Percentiles rank a stretch among this genome's conserved stretches.
Evolutionary conservation across 2,329 filamentous ascomycete species (phyloP).

Genomic region (Zymoseptoria tritici): DNA sequence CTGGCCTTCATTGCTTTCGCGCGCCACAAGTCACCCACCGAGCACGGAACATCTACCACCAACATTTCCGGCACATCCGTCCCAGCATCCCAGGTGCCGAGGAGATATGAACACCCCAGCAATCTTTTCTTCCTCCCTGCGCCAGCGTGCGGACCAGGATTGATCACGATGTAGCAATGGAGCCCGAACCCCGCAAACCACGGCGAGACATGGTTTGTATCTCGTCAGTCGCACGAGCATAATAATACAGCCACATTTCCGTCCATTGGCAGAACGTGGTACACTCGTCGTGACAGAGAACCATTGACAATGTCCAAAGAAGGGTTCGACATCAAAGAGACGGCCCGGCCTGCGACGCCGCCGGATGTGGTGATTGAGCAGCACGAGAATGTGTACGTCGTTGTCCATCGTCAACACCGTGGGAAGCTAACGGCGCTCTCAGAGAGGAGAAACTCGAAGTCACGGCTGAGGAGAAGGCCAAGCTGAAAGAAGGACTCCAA

Average conservation of each 20-base stretch:
- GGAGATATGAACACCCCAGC: not conserved
- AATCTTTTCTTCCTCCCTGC: not conserved
- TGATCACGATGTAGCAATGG: not conserved
- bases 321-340: not conserved
- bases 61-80: not conserved
- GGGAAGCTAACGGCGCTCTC: not conserved
- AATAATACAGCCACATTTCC: not conserved
- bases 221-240: not conserved
- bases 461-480: slow-evolving; percentile 3
- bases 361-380: not conserved
- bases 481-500: slow-evolving; percentile 3
- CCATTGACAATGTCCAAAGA: slow-evolving; percentile 3
- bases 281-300: not conserved
- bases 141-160: not conserved
- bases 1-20: no score
- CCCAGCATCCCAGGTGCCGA: not conserved
- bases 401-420: not conserved
- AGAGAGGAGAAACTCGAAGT: slow-evolving; percentile 4
- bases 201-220: not conserved
- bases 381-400: not conserved
- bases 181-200: not conserved
- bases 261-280: not conserved
- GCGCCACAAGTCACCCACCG: no score
- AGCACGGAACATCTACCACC: no score
- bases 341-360: not conserved